Evolutionary conservation across 2,329 filamentous ascomycete species (phyloP), one percentile per base, ranked within the genome.

Genomic region (Colletotrichum simmondsii): DNA sequence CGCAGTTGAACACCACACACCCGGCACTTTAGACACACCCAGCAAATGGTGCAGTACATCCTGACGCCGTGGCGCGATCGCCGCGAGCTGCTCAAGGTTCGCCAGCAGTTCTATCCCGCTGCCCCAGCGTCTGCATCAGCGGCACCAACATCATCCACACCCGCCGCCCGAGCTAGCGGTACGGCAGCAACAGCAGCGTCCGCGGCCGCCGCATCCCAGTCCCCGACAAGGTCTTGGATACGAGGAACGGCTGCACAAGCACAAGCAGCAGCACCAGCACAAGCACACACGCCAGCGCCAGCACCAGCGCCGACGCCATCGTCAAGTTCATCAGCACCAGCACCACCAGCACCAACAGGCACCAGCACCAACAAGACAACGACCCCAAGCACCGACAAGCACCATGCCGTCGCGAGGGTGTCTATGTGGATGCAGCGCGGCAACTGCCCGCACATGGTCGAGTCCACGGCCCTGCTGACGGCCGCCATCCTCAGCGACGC

Each of bases 391-490:
- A 68, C 80, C 81, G 19, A 49, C 72, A 84, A 85, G 77, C 82
- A 86, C 73, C 76, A 79, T 63, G 87, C 90, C 71, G 89, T 92
- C 61, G 87, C 89, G 63, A 85, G 87, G 63, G 90, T 92, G 61
- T 87, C 88, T 54, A 88, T 92, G 82, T 93, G 92, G 92, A 91
- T 93, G 87, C 88, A 92, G 78, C 90, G 93, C 79, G 92, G 92
- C 75, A 90, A 90, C 77, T 93, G 95, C 74, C 94, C 94, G 67
- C 92, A 96, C 83, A 87, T 95, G 82, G 89, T 96, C 66, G 94
- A 96, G 83, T 93, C 92, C 46, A 95, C 94, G 54, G 92, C 92
- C 3, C 88, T 95, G 74, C 85, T 97, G 72, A 90, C 90, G 76
- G 91, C 93, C 73, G 93, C 93, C 32, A 84, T 92, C 24, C 83